Evolutionary conservation across 768 basidiomycete genomes (phyloP).

Genomic region (Tephrocybe rancida): DNA sequence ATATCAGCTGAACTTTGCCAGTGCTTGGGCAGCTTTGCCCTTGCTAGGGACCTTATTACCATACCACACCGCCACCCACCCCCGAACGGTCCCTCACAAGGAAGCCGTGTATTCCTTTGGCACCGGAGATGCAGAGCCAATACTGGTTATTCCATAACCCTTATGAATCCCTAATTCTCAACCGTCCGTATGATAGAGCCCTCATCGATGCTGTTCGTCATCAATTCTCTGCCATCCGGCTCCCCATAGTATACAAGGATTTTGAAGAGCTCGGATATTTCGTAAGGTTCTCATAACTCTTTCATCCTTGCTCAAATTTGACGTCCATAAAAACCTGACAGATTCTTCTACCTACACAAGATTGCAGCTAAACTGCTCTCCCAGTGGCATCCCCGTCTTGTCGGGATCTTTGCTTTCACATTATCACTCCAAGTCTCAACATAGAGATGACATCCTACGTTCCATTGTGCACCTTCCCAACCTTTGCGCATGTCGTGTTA

Average conservation of each 20-base stretch:
- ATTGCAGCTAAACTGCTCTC: not conserved
- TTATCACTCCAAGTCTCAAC: not conserved
- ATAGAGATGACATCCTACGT: not conserved
- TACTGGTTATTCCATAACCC: not conserved
- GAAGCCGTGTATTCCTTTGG: too few species aligned
- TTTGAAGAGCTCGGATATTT: not conserved
- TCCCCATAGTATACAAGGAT: not conserved
- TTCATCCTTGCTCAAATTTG: not conserved
- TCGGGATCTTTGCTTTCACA: not conserved
- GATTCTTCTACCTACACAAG: not conserved
- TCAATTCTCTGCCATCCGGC: conserved; percentile 2
- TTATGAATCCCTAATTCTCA: not conserved
- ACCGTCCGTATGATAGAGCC: not conserved
- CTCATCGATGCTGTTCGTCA: not conserved
- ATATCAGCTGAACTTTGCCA: too few species aligned
- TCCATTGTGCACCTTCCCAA: not conserved
- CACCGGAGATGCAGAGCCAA: not conserved
- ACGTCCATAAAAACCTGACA: not conserved
- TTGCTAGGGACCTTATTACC: too few species aligned
- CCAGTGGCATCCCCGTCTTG: not conserved
- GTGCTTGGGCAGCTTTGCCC: too few species aligned
- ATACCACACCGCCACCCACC: too few species aligned
- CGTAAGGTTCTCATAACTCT: not conserved
- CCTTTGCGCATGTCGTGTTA: not conserved
- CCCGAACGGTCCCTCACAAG: too few species aligned